Base-by-base conservation (phyloP, 2,329 filamentous ascomycete species). In the Phialocephala sp. region DNA sequence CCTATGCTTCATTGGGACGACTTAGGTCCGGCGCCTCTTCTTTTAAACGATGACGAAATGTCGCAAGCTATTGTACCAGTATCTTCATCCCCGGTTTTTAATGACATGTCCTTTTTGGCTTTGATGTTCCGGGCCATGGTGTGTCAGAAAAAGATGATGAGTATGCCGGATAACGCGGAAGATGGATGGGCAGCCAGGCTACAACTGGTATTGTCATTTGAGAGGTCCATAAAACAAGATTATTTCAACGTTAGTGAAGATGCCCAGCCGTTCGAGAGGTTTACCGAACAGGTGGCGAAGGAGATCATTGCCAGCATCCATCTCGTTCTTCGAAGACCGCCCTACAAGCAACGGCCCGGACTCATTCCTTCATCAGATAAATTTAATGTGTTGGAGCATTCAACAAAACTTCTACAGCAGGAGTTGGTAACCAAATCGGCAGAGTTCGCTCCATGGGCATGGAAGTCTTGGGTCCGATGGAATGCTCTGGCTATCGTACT, bases 401-500 rank as follows among this genome's bases (percentile, higher is more conserved):
- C 63, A n/a, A 66, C 63, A 15, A 37, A 39, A 37, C 36, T 62
- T 47, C 54, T 62, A n/a, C 35, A 66, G 36, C 52, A 55, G 54
- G 47, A 55, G 15, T 20, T 62, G 18, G 12, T 43, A 15, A 65
- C 55, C 15, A 55, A 61, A 43, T 41, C 35, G 2, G 55, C 35
- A 2, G 54, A 59, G 4, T 62, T 66, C 20, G 55, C 56, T 59
- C 59, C 59, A 5, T 66, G 63, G 63, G 55, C 41, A 22, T 66
- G 63, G 63, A 58, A 58, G 14, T 52, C 54, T 14, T 66, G 63
- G 63, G 59, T 66, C 20, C 45, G 59, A 24, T 66, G 63, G 63
- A 54, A 66, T 59, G 63, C 55, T 32, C 20, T 66, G 54, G 63
- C 63, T 54, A 45, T 66, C 14, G 41, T 66, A 41, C 63, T 66